phyloP scores from a whole-genome alignment of 2,329 filamentous ascomycete genomes.

The Chaetomium strumarium region DNA sequence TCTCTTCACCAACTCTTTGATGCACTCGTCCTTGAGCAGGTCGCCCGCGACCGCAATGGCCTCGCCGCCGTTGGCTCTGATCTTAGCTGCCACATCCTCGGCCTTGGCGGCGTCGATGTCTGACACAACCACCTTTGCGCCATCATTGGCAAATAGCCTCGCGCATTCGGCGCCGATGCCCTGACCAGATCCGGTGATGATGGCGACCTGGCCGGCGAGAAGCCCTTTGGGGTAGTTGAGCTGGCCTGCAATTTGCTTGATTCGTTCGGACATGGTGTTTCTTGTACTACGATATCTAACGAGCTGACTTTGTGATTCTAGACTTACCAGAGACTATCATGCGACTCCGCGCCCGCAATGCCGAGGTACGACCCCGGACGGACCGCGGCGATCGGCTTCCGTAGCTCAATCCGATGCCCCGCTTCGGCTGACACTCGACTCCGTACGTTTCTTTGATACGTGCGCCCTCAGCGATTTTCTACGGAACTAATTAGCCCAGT shows the following conservation, averaged over 20 bases:
- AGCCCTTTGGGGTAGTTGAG: conserved; percentile 78
- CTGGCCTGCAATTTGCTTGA: conserved; percentile 68
- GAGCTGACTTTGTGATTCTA: too few species aligned
- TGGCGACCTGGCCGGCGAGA: conserved; percentile 73
- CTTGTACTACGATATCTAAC: neutral
- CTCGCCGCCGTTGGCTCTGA: conserved; percentile 60
- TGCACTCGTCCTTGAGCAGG: conserved; percentile 64
- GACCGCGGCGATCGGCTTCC: neutral
- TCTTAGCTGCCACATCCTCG: conserved; percentile 58
- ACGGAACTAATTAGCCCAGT: too few species aligned
- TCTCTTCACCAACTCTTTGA: conserved; percentile 64
- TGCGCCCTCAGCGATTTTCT: too few species aligned
- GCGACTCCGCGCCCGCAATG: neutral
- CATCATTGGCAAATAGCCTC: conserved; percentile 78
- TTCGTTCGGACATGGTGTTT: conserved; percentile 47
- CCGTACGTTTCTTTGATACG: too few species aligned
- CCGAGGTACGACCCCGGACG: conserved; percentile 7
- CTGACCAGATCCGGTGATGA: conserved; percentile 81
- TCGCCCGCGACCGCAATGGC: conserved; percentile 73
- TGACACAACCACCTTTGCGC: conserved; percentile 74
- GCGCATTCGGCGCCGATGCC: conserved; percentile 85
- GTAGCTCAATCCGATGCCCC: too few species aligned
- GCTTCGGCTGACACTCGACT: too few species aligned
- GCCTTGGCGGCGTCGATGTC: conserved; percentile 78
- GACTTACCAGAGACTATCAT: too few species aligned